Evolutionary conservation across 179 eudicot genomes (phyloP).

Genomic region (Kewa caespitosa): DNA sequence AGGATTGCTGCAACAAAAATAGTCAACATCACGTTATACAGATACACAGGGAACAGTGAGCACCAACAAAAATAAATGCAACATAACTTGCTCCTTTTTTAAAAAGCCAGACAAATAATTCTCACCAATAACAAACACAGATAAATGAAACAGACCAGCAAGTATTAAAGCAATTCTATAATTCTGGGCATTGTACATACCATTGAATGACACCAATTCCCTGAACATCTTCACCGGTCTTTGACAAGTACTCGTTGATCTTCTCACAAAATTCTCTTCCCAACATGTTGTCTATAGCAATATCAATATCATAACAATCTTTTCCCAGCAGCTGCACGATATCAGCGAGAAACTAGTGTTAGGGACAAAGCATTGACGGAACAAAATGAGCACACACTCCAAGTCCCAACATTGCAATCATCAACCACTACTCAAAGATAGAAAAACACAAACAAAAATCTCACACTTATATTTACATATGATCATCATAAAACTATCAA

Average conservation of each 20-base stretch:
- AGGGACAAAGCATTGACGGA: background rate
- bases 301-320: constrained; percentile 91
- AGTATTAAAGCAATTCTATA: background rate
- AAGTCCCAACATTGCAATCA: too few relatives aligned
- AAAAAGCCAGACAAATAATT: too few relatives aligned
- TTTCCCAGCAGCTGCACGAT: constrained; percentile 80
- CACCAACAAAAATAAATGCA: background rate
- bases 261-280: constrained; percentile 91
- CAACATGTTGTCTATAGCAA: constrained; percentile 90
- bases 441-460: background rate
- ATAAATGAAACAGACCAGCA: background rate
- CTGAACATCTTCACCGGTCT: constrained; percentile 67
- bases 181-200: constrained; percentile 33
- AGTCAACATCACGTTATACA: background rate
- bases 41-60: constrained; percentile 1
- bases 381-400: too few relatives aligned
- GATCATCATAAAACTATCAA: too few relatives aligned
- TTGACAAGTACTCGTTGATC: constrained; percentile 70
- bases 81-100: too few relatives aligned
- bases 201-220: constrained; percentile 83
- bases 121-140: too few relatives aligned
- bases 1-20: constrained; percentile 69
- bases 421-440: too few relatives aligned
- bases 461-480: too few relatives aligned
- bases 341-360: too few relatives aligned